Evolutionary conservation across 1,284 basidiomycete genomes (phyloP).

Genomic region (Ganoderma sinense): DNA sequence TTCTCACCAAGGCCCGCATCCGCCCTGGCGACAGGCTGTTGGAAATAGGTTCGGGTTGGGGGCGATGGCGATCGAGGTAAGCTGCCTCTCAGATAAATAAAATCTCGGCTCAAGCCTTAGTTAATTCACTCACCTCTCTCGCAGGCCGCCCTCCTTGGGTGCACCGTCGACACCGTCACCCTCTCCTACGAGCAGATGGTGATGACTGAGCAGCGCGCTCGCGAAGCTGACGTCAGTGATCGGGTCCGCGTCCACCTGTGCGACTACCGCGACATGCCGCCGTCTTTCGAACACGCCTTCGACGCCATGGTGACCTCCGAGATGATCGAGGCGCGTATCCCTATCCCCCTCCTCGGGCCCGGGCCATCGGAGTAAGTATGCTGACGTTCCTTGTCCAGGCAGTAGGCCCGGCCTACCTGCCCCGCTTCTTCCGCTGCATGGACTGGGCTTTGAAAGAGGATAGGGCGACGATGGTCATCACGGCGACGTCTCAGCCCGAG

Average conservation of each 20-base stretch:
- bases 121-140: not conserved
- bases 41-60: constrained; percentile 91
- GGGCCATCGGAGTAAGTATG: too few species aligned
- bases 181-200: constrained; percentile 84
- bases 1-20: constrained; percentile 78
- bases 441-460: constrained; percentile 80
- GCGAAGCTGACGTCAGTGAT: constrained; percentile 69
- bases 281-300: constrained; percentile 79
- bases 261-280: constrained; percentile 83
- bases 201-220: constrained; percentile 81
- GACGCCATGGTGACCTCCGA: constrained; percentile 88
- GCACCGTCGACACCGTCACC: constrained; percentile 86
- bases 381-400: constrained; percentile 14
- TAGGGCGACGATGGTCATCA: constrained; percentile 74
- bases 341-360: too few species aligned
- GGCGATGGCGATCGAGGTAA: constrained; percentile 85
- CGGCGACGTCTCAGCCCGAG: constrained; percentile 85
- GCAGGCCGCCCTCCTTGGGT: constrained; percentile 70
- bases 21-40: constrained; percentile 79
- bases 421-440: constrained; percentile 78
- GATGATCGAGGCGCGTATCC: constrained; percentile 74
- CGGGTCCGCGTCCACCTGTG: constrained; percentile 82
- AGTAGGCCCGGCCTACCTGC: constrained; percentile 47
- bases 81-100: too few species aligned
- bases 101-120: too few species aligned